phyloP scores from a whole-genome alignment of 306 rosid species.

The Sphenostylis stenocarpa region DNA sequence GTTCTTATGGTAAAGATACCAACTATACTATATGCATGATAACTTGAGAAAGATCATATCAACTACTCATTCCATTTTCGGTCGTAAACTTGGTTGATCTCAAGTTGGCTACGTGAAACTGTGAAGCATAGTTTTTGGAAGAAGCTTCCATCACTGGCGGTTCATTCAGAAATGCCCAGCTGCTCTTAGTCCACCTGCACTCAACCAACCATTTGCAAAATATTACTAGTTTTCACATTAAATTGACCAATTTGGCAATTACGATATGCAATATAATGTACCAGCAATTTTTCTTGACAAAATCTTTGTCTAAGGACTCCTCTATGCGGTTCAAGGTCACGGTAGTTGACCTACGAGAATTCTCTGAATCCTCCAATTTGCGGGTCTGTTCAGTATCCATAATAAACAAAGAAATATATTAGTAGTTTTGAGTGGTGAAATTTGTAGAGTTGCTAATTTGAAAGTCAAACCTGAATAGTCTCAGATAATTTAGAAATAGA shows the following conservation, averaged over 20 bases:
- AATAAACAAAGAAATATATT: background rate
- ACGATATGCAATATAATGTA: background rate
- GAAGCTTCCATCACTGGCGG: constrained; percentile 56
- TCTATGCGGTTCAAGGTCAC: constrained; percentile 22
- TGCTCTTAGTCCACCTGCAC: constrained; percentile 85
- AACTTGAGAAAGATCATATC: background rate
- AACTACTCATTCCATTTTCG: constrained; percentile 39
- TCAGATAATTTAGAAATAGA: constrained; percentile 38
- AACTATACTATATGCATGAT: background rate
- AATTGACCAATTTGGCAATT: background rate
- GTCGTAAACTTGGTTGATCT: constrained; percentile 31
- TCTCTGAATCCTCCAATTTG: background rate
- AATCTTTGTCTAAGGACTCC: constrained; percentile 30
- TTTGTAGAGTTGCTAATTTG: background rate
- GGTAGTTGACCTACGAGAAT: constrained; percentile 36
- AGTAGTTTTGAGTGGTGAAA: background rate
- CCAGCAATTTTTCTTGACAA: constrained; percentile 60
- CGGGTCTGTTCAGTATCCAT: background rate
- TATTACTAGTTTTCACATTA: background rate
- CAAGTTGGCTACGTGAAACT: constrained; percentile 55
- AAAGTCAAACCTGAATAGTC: constrained; percentile 36
- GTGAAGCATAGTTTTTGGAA: constrained; percentile 52
- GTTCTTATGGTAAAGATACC: too few relatives aligned
- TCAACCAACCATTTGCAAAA: background rate
- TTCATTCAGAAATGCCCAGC: constrained; percentile 89